phyloP scores from a whole-genome alignment of 2,329 filamentous ascomycete genomes.

The Boeremia lycopersici region DNA sequence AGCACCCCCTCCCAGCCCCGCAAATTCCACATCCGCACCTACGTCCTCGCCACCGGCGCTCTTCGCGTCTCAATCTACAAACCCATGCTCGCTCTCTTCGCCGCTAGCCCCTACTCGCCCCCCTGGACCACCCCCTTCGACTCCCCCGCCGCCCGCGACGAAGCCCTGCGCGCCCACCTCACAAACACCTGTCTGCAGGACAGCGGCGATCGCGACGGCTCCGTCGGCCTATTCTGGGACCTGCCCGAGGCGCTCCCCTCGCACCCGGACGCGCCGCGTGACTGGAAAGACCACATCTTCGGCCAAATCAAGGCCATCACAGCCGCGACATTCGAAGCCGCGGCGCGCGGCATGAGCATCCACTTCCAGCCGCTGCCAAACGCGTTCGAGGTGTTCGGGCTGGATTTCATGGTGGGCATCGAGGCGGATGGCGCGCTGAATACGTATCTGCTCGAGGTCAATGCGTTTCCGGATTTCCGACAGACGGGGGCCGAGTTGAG shows the following conservation, averaged over 20 bases:
- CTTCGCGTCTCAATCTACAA: conserved; percentile 85
- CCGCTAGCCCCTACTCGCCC: conserved; percentile 71
- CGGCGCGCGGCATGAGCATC: conserved; percentile 79
- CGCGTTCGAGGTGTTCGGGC: conserved; percentile 88
- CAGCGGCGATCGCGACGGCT: conserved; percentile 60
- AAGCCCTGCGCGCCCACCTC: conserved; percentile 73
- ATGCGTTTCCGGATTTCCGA: conserved; percentile 94
- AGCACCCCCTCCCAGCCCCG: conserved; percentile 50
- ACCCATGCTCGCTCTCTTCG: conserved; percentile 92
- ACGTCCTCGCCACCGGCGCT: conserved; percentile 80
- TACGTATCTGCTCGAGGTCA: conserved; percentile 85
- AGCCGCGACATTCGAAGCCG: conserved; percentile 82
- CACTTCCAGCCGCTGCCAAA: conserved; percentile 92
- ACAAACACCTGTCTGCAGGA: conserved; percentile 95
- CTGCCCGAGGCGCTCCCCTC: conserved; percentile 53
- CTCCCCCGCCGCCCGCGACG: conserved; percentile 26
- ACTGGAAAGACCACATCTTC: conserved; percentile 68
- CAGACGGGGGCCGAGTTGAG: conserved; percentile 82
- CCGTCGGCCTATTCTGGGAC: conserved; percentile 77
- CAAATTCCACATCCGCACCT: conserved; percentile 95
- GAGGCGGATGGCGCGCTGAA: conserved; percentile 53
- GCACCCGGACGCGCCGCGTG: neutral
- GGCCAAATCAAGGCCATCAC: conserved; percentile 75
- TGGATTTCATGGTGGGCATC: conserved; percentile 78
- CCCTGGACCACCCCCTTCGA: conserved; percentile 57